Base-by-base conservation (phyloP, 768 basidiomycete species). In the Coprinopsis cinerea region DNA sequence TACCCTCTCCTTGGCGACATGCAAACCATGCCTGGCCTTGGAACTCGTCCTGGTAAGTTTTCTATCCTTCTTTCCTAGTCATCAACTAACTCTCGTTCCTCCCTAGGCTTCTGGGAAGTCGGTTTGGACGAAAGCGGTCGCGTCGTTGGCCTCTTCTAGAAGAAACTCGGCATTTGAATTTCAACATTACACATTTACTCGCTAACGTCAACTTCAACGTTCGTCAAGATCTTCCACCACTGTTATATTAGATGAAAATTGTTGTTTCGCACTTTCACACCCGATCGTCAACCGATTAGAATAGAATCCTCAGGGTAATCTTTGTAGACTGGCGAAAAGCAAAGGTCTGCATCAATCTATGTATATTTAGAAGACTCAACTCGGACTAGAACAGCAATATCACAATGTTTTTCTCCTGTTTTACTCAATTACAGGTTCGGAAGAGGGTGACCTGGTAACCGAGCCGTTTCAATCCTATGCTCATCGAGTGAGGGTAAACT, bases 21-120 rank as follows among this genome's bases (percentile, higher is more conserved):
- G 90, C 88, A 91, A 65, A 97, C 93, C 49, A 95, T 99, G 92
- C 95, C 95, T 37, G 95, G 93, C 57, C 78, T 96, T 35, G 90
- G 85, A 22, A 96, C 92, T 52, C 83, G 92, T 53, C 92, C 92
- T 64, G 90, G 88, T 82, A 51, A 57, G 69, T 52, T 27, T 2
- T 18, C 30, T 22, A 51, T 3, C 34, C 15, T 22, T 22, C 32
- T 6, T 27, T 22, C 14, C 32, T n/a, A 36, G 2, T 2, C 1
- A 7, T n/a, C 6, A 49, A 56, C 52, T n/a, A n/a, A n/a, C 47
- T 35, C 46, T 41, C 50, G 6, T 37, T 3, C 23, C 41, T 53
- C 56, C 17, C n/a, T 53, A 83, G 85, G 88, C 17, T 92, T 92
- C 75, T 92, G 89, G 89, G 90, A 92, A 66, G 89, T 92, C 55